Conservation (phyloP, 495 filamentous ascomycete species). For the Aspergillus olivimuriae region DNA sequence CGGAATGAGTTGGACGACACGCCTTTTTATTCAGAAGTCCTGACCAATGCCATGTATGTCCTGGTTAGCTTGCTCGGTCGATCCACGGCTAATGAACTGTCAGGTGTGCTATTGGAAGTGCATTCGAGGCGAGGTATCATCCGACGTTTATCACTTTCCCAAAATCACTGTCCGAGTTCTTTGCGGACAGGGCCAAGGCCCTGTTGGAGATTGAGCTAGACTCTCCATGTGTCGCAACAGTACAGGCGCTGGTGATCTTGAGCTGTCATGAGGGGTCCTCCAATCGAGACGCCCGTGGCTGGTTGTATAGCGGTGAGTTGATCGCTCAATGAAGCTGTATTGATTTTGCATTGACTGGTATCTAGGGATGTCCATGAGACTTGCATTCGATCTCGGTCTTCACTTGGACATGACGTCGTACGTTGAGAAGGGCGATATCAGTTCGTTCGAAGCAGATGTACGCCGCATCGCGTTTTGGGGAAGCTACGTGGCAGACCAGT, state of each 20-base stretch:
- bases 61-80: background rate
- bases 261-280: slow-evolving; percentile 42
- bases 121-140: slow-evolving; percentile 42
- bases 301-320: slow-evolving; percentile 41
- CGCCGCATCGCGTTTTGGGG: slow-evolving; percentile 44
- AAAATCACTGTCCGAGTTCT: slow-evolving; percentile 42
- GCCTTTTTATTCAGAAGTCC: slow-evolving; percentile 43
- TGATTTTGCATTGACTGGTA: slow-evolving; percentile 4
- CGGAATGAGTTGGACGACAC: slow-evolving; percentile 37
- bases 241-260: slow-evolving; percentile 43
- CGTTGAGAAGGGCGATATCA: slow-evolving; percentile 38
- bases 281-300: slow-evolving; percentile 44
- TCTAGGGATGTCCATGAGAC: slow-evolving; percentile 44
- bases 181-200: slow-evolving; percentile 43
- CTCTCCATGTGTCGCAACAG: slow-evolving; percentile 43
- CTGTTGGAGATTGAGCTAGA: slow-evolving; percentile 45
- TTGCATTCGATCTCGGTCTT: slow-evolving; percentile 44
- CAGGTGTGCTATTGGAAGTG: slow-evolving; percentile 44
- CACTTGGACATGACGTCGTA: slow-evolving; percentile 44
- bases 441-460: slow-evolving; percentile 36
- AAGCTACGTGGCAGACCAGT: slow-evolving; percentile 46
- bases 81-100: background rate
- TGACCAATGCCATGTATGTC: slow-evolving; percentile 45
- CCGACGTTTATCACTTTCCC: slow-evolving; percentile 43
- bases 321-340: background rate